Base-by-base conservation (phyloP, 441 rosid genomes). In the Rhodomyrtus psidioides region DNA sequence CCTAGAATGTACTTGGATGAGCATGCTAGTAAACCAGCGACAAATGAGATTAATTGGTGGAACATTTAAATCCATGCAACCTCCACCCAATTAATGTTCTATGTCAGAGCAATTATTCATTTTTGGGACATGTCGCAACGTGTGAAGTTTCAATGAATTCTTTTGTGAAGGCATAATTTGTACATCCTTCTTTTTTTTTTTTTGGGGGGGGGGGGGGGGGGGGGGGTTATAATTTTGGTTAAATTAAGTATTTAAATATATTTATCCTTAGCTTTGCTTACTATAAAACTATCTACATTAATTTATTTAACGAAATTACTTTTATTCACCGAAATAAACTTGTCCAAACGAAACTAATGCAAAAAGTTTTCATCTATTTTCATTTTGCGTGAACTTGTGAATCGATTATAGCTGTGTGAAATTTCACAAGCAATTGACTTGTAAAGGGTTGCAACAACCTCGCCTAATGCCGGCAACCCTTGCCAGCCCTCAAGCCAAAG, bases 321-420 rank as follows among this genome's bases (percentile, higher is more conserved):
- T 59, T 27, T 6, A 42, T 27, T 59, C 65, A 59, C 19, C 4
- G 9, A 27, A 59, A 5, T 59, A 59, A 59, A 27, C 27, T 59
- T 2, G 21, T 59, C 0, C 70, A 27, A 6, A 59, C 0, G 39
- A 14, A 59, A 15, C 7, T 27, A 59, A 21, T 27, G 70, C 39
- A 59, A 59, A 59, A n/a, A n/a, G 5, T 27, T 59, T 27, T 59
- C 34, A 59, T 59, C 70, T 42, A 42, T 42, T 42, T 42, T 42
- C 46, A 42, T 27, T 27, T 27, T 27, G 15, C 15, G 70, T 34
- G 39, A 19, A 14, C 70, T 13, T 59, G 19, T 7, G 15, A 14
- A 59, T 27, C 39, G 14, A 15, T 59, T 27, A 30, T 59, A 6
- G 21, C 27, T 27, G 70, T 34, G 21, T 27, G 70, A 3, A 59